phyloP scores from a whole-genome alignment of 768 basidiomycete genomes.

The Suillus tomentosus region DNA sequence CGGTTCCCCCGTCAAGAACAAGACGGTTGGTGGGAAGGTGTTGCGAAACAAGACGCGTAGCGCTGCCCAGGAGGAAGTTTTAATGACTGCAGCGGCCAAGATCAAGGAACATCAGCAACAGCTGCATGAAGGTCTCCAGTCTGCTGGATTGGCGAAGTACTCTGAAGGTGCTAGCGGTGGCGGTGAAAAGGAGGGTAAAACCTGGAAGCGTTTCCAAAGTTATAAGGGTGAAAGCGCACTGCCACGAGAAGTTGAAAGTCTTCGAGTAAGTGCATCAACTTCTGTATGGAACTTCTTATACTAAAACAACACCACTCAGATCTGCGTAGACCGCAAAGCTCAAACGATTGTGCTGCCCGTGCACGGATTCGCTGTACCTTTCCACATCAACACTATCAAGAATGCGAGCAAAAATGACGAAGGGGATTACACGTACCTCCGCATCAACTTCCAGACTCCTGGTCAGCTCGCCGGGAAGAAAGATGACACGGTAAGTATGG shows the following conservation, averaged over 20 bases:
- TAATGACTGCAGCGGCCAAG: constrained; percentile 74
- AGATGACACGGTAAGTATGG: constrained; percentile 80
- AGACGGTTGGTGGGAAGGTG: constrained; percentile 81
- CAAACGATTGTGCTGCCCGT: constrained; percentile 91
- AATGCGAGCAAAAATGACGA: constrained; percentile 98
- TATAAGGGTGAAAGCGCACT: constrained; percentile 94
- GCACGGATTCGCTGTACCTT: constrained; percentile 93
- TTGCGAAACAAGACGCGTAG: constrained; percentile 89
- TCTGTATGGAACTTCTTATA: too few relatives aligned
- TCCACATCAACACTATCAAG: constrained; percentile 98
- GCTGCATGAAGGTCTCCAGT: constrained; percentile 74
- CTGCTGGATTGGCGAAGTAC: constrained; percentile 79
- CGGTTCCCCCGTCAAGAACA: constrained; percentile 68
- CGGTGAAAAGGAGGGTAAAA: constrained; percentile 84
- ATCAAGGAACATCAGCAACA: constrained; percentile 88
- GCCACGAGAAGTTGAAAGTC: constrained; percentile 77
- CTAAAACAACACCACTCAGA: constrained; percentile 45
- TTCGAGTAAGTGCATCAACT: constrained; percentile 58
- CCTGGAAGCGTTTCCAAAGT: constrained; percentile 94
- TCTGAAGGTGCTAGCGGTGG: constrained; percentile 78
- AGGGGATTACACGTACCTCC: constrained; percentile 89
- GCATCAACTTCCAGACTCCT: constrained; percentile 98
- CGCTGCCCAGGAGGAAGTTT: constrained; percentile 81
- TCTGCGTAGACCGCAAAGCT: constrained; percentile 88
- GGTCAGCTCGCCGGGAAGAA: constrained; percentile 98